phyloP scores from a whole-genome alignment of 1,139 yeast species.

The Taphrina deformans region DNA sequence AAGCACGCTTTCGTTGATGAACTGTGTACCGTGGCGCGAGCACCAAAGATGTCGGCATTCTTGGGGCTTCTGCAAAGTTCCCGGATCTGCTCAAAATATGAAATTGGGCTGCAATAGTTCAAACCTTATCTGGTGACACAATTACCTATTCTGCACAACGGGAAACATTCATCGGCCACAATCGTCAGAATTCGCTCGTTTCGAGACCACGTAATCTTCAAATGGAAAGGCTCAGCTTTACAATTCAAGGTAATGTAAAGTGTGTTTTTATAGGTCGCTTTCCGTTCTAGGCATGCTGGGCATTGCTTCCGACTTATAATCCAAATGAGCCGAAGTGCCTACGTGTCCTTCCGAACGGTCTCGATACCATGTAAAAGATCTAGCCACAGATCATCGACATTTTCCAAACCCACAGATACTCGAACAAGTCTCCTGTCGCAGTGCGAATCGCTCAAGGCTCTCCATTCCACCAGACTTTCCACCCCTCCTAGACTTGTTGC shows the following conservation, averaged over 20 bases:
- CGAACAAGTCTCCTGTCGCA: slow-evolving; percentile 86
- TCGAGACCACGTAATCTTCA: no score
- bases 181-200: no score
- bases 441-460: slow-evolving; percentile 84
- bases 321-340: no score
- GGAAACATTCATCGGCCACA: not conserved
- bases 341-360: not conserved
- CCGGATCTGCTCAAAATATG: not conserved
- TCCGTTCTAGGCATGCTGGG: not conserved
- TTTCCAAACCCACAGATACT: slow-evolving; percentile 86
- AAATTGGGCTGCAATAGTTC: not conserved
- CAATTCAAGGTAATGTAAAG: no score
- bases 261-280: no score
- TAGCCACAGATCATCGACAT: slow-evolving; percentile 69
- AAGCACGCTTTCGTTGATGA: no score
- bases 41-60: no score
- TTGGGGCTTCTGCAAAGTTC: not conserved
- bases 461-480: slow-evolving; percentile 81
- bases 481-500: slow-evolving; percentile 92
- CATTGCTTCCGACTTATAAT: no score
- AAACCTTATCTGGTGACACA: not conserved
- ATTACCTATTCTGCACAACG: not conserved
- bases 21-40: no score
- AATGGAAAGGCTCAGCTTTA: no score
- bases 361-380: slow-evolving; percentile 59